phyloP scores from a whole-genome alignment of 768 basidiomycete species.

The Boletus bicolor region DNA sequence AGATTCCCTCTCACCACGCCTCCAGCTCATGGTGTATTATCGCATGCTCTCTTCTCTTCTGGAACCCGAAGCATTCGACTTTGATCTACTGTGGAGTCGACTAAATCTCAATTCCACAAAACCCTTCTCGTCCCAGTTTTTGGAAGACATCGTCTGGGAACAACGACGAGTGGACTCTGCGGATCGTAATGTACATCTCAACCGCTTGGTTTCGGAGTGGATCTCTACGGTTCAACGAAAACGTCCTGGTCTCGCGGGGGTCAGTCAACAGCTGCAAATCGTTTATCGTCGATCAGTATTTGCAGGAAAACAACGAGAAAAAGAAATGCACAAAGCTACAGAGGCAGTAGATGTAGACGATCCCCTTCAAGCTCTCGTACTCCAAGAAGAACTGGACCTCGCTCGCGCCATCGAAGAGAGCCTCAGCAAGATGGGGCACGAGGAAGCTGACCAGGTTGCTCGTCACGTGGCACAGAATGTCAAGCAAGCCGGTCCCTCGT shows the following conservation, averaged over 20 bases:
- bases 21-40: constrained; percentile 79
- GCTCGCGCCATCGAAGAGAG: constrained; percentile 48
- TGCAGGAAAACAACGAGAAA: not conserved
- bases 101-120: constrained; percentile 41
- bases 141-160: constrained; percentile 29
- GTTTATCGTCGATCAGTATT: constrained; percentile 36
- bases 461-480: constrained; percentile 4
- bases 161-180: constrained; percentile 16
- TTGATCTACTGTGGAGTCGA: constrained; percentile 48
- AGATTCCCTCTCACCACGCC: constrained; percentile 55
- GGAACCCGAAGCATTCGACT: constrained; percentile 45
- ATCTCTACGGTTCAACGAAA: constrained; percentile 19
- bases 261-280: constrained; percentile 38
- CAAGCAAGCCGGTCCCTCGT: constrained; percentile 4
- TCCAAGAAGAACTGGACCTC: constrained; percentile 42
- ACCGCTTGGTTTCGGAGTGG: constrained; percentile 35
- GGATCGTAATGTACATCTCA: constrained; percentile 26
- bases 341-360: constrained; percentile 7
- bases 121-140: constrained; percentile 50
- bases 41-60: constrained; percentile 57
- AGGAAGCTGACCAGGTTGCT: constrained; percentile 4
- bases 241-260: constrained; percentile 23
- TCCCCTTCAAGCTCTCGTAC: constrained; percentile 14
- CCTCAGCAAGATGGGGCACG: constrained; percentile 27
- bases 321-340: constrained; percentile 1